Evolutionary conservation across 306 rosid species (phyloP).

Genomic region (Canavalia ensiformis): DNA sequence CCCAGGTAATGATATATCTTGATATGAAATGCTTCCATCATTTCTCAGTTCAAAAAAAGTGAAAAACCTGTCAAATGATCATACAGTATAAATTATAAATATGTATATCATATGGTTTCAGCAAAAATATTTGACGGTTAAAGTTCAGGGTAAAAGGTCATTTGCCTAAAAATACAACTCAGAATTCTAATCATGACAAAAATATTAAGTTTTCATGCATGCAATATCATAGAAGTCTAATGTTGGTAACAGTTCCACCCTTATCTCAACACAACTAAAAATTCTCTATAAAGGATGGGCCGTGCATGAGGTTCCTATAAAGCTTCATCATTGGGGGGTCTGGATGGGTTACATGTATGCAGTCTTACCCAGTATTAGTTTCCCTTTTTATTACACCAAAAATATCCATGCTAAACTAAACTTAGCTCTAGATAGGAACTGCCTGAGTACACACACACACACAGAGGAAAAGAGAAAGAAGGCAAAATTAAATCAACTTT

Average conservation of each 20-base stretch:
- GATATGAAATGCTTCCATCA: conserved; percentile 26
- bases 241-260: not conserved
- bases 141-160: conserved; percentile 18
- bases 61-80: conserved; percentile 8
- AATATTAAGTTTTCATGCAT: not conserved
- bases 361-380: not conserved
- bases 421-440: conserved; percentile 25
- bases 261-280: conserved; percentile 10
- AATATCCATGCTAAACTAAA: conserved; percentile 20
- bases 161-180: conserved; percentile 23
- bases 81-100: conserved; percentile 12
- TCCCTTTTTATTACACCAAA: conserved; percentile 17
- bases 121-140: conserved; percentile 15
- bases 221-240: not conserved
- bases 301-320: not conserved
- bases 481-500: conserved; percentile 41
- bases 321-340: conserved; percentile 11
- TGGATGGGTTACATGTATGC: not conserved
- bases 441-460: conserved; percentile 2
- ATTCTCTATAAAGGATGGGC: not conserved
- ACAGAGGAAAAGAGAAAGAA: conserved; percentile 29
- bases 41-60: conserved; percentile 4
- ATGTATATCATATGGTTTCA: conserved; percentile 26
- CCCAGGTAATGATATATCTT: not conserved
- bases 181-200: conserved; percentile 27